Evolutionary conservation across 2,329 filamentous ascomycete species (phyloP).

Genomic region (Amphichorda felina): DNA sequence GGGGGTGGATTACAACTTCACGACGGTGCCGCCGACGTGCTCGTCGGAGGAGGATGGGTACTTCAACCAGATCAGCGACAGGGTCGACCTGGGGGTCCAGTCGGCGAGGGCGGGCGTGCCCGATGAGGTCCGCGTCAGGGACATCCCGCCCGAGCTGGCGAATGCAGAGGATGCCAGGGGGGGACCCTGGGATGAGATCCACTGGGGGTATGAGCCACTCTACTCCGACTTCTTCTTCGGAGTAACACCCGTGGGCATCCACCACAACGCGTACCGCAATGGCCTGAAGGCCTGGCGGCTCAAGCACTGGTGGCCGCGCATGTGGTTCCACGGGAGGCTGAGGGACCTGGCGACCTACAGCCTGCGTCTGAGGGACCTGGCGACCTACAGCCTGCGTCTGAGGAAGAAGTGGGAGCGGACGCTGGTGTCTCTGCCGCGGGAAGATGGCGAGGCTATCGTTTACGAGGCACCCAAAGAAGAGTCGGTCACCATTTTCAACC

Average conservation of each 20-base stretch:
- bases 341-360: slow-evolving; percentile 15
- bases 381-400: slow-evolving; percentile 12
- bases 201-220: slow-evolving; percentile 19
- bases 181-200: slow-evolving; percentile 7
- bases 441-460: slow-evolving; percentile 4
- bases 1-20: slow-evolving; percentile 24
- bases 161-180: background rate
- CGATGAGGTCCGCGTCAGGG: slow-evolving; percentile 12
- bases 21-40: slow-evolving; percentile 21
- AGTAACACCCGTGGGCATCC: slow-evolving; percentile 20
- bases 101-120: slow-evolving; percentile 18
- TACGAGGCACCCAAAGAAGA: slow-evolving; percentile 13
- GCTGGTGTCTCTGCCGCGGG: slow-evolving; percentile 11
- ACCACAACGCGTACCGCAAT: slow-evolving; percentile 22
- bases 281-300: slow-evolving; percentile 18
- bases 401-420: slow-evolving; percentile 6
- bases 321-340: slow-evolving; percentile 21
- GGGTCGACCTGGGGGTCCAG: slow-evolving; percentile 8
- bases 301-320: slow-evolving; percentile 21
- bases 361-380: slow-evolving; percentile 12
- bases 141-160: slow-evolving; percentile 15
- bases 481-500: slow-evolving; percentile 4
- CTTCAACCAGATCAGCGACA: slow-evolving; percentile 17
- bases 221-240: slow-evolving; percentile 26
- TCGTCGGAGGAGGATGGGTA: slow-evolving; percentile 22